Base-by-base conservation (phyloP, 371 early-diverging fungal genomes). In the Rhizopus arrhizus region DNA sequence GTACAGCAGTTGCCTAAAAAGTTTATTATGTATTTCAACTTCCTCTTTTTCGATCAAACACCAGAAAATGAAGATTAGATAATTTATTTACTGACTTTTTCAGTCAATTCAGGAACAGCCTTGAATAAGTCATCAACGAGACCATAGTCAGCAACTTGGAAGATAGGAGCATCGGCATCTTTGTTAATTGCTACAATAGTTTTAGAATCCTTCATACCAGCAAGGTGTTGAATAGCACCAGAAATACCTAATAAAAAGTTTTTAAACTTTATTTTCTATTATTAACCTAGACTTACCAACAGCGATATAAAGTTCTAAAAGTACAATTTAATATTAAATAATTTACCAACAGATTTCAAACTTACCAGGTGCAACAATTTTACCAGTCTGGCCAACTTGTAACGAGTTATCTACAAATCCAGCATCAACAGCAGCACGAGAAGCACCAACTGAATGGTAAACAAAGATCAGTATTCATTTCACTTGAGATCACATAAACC, bases 181-280 rank as follows among this genome's bases (percentile, higher is more conserved):
- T 95, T 97, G 89, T 98, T 98, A 77, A 98, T 97, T 56, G 96
- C 94, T 36, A 96, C 97, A 80, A 98, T 98, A 49, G 89, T 90
- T 85, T 98, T 98, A 78, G 91, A 91, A 69, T 98, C 98, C 85
- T 98, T 98, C 98, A 98, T 98, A 72, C 98, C 98, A 47, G 97
- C 97, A 81, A 98, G 74, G 72, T 96, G 97, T 88, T 94, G 94
- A 69, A 98, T 98, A 55, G 97, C 98, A 55, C 98, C 98, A 15
- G 95, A 95, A 59, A 98, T 96, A 67, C 92, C 88, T 74, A 40
- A 57, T 2, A 46, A 56, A 55, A 22, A 55, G n/a, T 45, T 55
- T 33, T 40, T 12, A 50, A 36, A 15, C 9, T 38, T 49, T 46
- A 13, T 64, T 60, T 53, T 56, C 65, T 50, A 60, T 52, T 56